phyloP scores from a whole-genome alignment of 108 stramenopile species.

The Fragilariopsis cylindrus region DNA sequence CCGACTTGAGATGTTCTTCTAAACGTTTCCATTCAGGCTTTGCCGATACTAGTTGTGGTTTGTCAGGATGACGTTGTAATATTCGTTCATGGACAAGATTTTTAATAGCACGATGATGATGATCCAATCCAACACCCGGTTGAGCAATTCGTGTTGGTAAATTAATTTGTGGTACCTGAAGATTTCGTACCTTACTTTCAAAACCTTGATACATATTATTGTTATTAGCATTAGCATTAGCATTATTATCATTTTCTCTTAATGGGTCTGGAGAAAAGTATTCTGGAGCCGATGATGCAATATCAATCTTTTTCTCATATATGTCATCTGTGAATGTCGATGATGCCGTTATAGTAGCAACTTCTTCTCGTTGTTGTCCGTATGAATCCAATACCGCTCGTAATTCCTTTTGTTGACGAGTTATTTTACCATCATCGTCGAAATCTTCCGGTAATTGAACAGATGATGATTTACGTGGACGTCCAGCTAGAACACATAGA shows the following conservation, averaged over 20 bases:
- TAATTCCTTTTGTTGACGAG: constrained; percentile 7
- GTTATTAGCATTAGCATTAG: constrained; percentile 3
- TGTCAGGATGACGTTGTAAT: constrained; percentile 10
- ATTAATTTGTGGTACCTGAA: constrained; percentile 29
- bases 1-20: constrained; percentile 44
- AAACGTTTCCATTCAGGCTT: constrained; percentile 77
- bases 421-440: constrained; percentile 5
- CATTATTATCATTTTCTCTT: not conserved
- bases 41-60: constrained; percentile 50
- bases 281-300: constrained; percentile 22
- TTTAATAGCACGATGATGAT: constrained; percentile 43
- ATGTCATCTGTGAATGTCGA: not conserved
- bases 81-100: constrained; percentile 29
- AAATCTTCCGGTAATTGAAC: constrained; percentile 15
- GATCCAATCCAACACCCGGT: constrained; percentile 40
- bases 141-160: constrained; percentile 28
- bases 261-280: constrained; percentile 15
- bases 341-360: not conserved
- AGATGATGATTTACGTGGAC: constrained; percentile 10
- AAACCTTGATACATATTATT: not conserved
- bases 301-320: constrained; percentile 5
- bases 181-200: not conserved
- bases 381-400: not conserved
- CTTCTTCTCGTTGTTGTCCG: not conserved
- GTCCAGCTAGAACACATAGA: constrained; percentile 16